Percentiles rank a stretch among this genome's conserved stretches.
phyloP scores from a whole-genome alignment of 2,329 filamentous ascomycete species.

The Iodosphaeria phyllophila region DNA sequence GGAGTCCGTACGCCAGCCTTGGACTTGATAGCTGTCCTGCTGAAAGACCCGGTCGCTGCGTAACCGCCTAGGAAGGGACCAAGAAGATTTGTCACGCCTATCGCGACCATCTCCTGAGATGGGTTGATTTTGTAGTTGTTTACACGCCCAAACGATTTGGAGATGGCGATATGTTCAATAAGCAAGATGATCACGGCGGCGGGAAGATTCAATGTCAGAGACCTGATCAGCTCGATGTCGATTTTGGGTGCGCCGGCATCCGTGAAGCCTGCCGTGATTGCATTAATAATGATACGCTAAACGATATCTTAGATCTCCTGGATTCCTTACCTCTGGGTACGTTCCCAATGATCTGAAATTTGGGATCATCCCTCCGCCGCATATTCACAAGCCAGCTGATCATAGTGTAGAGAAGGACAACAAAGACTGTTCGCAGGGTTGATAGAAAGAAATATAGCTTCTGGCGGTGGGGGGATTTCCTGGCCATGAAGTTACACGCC shows the following conservation, averaged over 20 bases:
- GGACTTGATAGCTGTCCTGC: conserved; percentile 88
- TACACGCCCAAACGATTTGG: conserved; percentile 86
- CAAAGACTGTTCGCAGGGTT: conserved; percentile 76
- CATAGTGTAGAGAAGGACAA: conserved; percentile 81
- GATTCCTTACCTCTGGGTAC: conserved; percentile 52
- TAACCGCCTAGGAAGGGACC: conserved; percentile 87
- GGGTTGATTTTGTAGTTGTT: conserved; percentile 96
- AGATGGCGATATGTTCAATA: conserved; percentile 93
- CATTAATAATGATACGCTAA: conserved; percentile 6
- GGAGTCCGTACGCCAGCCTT: conserved; percentile 91
- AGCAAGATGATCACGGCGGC: conserved; percentile 83
- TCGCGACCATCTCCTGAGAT: conserved; percentile 88
- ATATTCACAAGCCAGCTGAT: conserved; percentile 76
- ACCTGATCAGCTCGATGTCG: conserved; percentile 42
- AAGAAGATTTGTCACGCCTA: conserved; percentile 76
- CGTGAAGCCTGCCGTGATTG: conserved; percentile 45
- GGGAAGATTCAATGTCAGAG: conserved; percentile 57
- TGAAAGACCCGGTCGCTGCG: conserved; percentile 88
- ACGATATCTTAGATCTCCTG: neutral
- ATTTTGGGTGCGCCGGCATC: conserved; percentile 57
- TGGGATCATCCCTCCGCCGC: conserved; percentile 38
- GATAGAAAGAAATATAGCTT: conserved; percentile 80
- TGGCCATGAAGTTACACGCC: conserved; percentile 44
- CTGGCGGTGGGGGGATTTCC: conserved; percentile 46
- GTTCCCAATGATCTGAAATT: conserved; percentile 54